A percentile compares a stretch with the other conserved stretches of the same genome.
These are phyloP conservation scores for Pseudogymnoascus sp. DNA, from an alignment of 2,329 filamentous ascomycete genomes.

Conservation along the genomic window DNA sequence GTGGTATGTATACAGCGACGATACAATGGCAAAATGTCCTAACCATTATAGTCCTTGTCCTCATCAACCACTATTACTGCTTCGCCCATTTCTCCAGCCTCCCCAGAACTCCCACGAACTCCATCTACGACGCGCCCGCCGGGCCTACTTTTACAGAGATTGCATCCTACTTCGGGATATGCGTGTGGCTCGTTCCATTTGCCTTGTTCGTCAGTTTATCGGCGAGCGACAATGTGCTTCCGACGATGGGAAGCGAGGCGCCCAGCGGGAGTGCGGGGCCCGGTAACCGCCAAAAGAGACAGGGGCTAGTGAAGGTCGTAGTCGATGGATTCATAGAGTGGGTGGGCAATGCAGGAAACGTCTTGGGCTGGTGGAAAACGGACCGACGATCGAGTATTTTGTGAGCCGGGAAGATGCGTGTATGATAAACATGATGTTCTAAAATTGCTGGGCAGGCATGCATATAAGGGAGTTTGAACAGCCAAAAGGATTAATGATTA, in stretches of 20 bases:
- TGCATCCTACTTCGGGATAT: constrained; percentile 89
- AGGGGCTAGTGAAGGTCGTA: constrained; percentile 58
- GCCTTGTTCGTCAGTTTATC: constrained; percentile 89
- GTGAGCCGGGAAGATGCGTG: constrained; percentile 13
- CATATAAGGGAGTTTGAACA: constrained; percentile 1
- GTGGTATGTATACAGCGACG: constrained; percentile 44
- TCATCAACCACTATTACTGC: constrained; percentile 91
- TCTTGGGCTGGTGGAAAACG: constrained; percentile 24
- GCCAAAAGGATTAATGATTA: neutral
- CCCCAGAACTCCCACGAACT: constrained; percentile 48
- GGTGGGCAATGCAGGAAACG: constrained; percentile 33
- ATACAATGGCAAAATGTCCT: constrained; percentile 16
- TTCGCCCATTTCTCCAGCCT: constrained; percentile 79
- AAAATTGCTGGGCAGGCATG: neutral
- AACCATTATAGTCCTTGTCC: constrained; percentile 55
- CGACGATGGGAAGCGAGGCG: constrained; percentile 75
- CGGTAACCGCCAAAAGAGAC: constrained; percentile 40
- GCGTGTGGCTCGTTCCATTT: constrained; percentile 95
- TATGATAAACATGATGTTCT: constrained; percentile 3
- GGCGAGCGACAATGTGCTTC: constrained; percentile 89
- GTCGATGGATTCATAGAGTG: constrained; percentile 49
- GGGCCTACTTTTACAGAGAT: constrained; percentile 83
- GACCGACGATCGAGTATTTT: constrained; percentile 21
- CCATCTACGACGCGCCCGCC: constrained; percentile 50
- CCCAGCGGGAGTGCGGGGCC: constrained; percentile 28